Conservation (phyloP, 2,329 filamentous ascomycete species). For the Cladorrhinum sp. region DNA sequence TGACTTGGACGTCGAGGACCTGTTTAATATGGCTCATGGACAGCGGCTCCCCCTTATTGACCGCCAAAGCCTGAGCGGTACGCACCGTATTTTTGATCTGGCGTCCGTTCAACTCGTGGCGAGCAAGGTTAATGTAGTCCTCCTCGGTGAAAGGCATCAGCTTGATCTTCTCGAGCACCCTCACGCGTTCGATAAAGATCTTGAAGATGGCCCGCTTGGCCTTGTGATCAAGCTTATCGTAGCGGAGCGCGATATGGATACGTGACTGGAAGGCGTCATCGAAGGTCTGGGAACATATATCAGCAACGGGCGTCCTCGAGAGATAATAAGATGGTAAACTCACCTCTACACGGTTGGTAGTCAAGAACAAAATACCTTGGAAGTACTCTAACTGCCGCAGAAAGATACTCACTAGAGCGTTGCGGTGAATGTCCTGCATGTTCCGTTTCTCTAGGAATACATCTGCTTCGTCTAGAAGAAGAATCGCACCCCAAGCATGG, state of each 20-base stretch:
- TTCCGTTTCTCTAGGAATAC: slow-evolving; percentile 81
- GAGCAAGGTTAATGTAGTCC: slow-evolving; percentile 64
- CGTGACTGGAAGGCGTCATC: slow-evolving; percentile 87
- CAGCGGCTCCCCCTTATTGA: slow-evolving; percentile 68
- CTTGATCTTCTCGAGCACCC: slow-evolving; percentile 59
- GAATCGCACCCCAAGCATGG: slow-evolving; percentile 79
- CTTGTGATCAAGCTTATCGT: slow-evolving; percentile 68
- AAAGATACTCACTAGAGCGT: slow-evolving; percentile 84
- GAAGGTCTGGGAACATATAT: slow-evolving; percentile 57
- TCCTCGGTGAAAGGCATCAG: slow-evolving; percentile 61
- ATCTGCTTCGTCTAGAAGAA: slow-evolving; percentile 82
- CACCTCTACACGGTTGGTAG: slow-evolving; percentile 77
- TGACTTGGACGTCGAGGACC: slow-evolving; percentile 79
- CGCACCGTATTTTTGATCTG: slow-evolving; percentile 88
- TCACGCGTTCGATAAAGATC: slow-evolving; percentile 75
- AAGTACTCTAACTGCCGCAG: slow-evolving; percentile 85
- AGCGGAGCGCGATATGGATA: slow-evolving; percentile 81
- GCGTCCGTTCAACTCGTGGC: slow-evolving; percentile 59
- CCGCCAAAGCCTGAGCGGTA: slow-evolving; percentile 77
- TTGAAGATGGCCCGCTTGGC: slow-evolving; percentile 79
- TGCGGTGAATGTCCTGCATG: slow-evolving; percentile 79
- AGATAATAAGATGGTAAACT: slow-evolving; percentile 19
- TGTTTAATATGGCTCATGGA: slow-evolving; percentile 77
- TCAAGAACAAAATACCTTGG: slow-evolving; percentile 85
- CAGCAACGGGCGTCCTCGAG: not conserved